Base-by-base conservation (phyloP, 2,329 filamentous ascomycete genomes). In the Diaporthe citriasiana region DNA sequence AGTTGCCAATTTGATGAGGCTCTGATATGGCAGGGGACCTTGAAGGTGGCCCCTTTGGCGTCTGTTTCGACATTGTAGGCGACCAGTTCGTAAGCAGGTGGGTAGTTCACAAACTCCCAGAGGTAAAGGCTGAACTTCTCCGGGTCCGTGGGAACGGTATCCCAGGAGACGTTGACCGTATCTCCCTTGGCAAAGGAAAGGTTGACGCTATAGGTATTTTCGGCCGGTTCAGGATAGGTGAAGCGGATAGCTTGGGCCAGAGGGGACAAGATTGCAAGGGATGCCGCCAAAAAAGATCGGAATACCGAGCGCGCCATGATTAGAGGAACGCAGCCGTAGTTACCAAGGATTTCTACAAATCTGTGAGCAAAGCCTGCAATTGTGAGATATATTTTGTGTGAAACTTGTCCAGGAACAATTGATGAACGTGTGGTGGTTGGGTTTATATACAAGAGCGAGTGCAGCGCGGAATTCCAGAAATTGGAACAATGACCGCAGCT, bases 71-170 rank as follows among this genome's bases (percentile, higher is more conserved):
- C 47, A 30, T 70, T 57, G 40, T 71, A 74, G 13, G 40, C 55
- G 17, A 75, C 72, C n/a, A 50, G 22, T 42, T 75, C 72, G 56
- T 75, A 75, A 40, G 70, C 63, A 7, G 74, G 74, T 12, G 74
- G 72, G 47, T 60, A 75, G 2, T 51, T 33, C 25, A 40, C 74
- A 65, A 75, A 74, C 59, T 74, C 73, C 74, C 74, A 75, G 42
- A 75, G 55, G 19, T 75, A 75, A 4, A 75, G 68, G 53, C 72
- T 74, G 74, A 74, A 75, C 1, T 56, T 55, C 3, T 40, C 45
- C 7, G 74, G 74, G 45, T 75, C 72, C 1, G 47, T 66, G 55
- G 71, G 30, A 22, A 75, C 74, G 22, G 25, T 51, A 3, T 59
- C 57, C 72, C 72, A 73, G n/a, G 72, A 59, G 22, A 70, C 57